phyloP scores from a whole-genome alignment of 805 yeast species.

The Candida peoriensis region DNA sequence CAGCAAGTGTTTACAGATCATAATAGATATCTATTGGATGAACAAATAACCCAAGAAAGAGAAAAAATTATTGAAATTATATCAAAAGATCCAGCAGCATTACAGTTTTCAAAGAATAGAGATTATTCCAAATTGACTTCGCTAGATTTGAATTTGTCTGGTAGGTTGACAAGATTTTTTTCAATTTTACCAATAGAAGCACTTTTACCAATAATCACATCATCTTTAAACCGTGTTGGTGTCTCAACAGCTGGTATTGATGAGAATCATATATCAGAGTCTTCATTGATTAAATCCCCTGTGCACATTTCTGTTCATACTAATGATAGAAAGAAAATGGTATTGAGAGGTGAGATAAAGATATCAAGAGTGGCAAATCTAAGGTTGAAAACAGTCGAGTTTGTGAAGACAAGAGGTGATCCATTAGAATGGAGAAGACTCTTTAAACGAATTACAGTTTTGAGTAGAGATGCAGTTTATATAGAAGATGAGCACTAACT shows the following conservation, averaged over 20 bases:
- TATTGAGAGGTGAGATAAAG: conserved; percentile 41
- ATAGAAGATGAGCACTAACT: conserved; percentile 28
- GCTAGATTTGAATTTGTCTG: conserved; percentile 28
- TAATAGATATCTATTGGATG: conserved; percentile 26
- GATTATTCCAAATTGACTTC: not conserved
- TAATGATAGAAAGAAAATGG: conserved; percentile 40
- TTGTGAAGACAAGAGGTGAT: conserved; percentile 55
- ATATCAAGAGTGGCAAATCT: conserved; percentile 35
- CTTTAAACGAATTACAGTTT: conserved; percentile 50
- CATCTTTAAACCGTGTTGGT: conserved; percentile 40
- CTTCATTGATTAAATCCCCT: conserved; percentile 5
- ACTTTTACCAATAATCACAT: conserved; percentile 35
- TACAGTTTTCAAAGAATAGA: conserved; percentile 37
- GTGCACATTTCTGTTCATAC: conserved; percentile 28
- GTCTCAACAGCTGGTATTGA: conserved; percentile 25
- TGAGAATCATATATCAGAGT: conserved; percentile 8
- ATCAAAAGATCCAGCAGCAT: conserved; percentile 44
- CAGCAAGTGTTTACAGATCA: conserved; percentile 38
- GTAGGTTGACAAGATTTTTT: conserved; percentile 48
- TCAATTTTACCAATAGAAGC: conserved; percentile 39
- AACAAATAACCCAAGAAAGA: conserved; percentile 21
- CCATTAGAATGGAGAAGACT: conserved; percentile 71
- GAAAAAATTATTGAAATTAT: conserved; percentile 33
- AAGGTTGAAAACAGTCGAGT: conserved; percentile 44
- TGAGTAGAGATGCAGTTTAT: conserved; percentile 54